Percentiles rank a stretch among this genome's conserved stretches.
These are phyloP conservation scores for Thuja plicata DNA, from an alignment of 83 land plant species.

Conservation along the genomic window DNA sequence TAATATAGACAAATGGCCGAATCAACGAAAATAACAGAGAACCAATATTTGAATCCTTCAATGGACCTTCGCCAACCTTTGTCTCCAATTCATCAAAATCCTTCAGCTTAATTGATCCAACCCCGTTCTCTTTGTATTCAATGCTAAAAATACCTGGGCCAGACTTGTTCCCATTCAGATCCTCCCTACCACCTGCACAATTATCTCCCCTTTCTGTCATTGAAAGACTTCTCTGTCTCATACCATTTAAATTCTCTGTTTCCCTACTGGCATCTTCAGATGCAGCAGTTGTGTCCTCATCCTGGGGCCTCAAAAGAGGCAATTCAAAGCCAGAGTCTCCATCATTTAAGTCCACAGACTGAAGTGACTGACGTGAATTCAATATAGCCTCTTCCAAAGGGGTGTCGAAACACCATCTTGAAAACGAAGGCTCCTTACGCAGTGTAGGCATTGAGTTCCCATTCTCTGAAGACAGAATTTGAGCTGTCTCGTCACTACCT, in stretches of 20 bases:
- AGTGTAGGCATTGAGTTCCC: conserved; percentile 1
- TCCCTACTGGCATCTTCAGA: neutral
- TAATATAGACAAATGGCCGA: conserved; percentile 44
- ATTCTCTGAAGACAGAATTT: neutral
- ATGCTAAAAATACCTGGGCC: conserved; percentile 2
- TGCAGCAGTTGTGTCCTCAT: conserved; percentile 10
- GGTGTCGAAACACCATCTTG: conserved; percentile 27
- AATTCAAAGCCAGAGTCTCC: conserved; percentile 7
- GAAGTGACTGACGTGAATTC: neutral
- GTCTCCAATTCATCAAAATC: neutral
- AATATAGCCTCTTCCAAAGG: neutral
- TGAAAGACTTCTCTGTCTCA: neutral
- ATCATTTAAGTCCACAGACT: neutral
- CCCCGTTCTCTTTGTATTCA: conserved; percentile 2
- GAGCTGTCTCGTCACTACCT: neutral
- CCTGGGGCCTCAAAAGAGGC: neutral
- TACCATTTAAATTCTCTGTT: neutral
- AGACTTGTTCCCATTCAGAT: neutral
- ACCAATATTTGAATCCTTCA: conserved; percentile 12
- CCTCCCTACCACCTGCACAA: neutral
- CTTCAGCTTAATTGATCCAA: neutral
- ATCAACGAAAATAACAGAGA: conserved; percentile 14
- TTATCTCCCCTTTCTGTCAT: conserved; percentile 7
- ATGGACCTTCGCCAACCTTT: conserved; percentile 1
- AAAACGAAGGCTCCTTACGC: conserved; percentile 40